phyloP scores from a whole-genome alignment of 345 rosid species.

The Zanthoxylum bungeanum region DNA sequence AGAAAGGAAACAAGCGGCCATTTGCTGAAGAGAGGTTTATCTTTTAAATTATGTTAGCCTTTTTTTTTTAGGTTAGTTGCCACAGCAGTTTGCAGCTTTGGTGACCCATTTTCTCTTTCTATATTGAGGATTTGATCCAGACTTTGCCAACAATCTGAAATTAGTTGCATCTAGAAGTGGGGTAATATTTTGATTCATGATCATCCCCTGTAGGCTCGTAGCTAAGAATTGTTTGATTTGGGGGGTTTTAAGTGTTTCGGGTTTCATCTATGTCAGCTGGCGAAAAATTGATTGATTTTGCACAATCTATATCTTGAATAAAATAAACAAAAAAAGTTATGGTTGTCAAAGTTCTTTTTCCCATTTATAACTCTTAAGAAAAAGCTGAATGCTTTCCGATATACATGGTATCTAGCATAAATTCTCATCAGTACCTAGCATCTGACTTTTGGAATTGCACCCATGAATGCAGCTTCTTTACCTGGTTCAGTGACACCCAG shows the following conservation, averaged over 20 bases:
- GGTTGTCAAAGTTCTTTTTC: neutral
- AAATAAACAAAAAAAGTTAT: neutral
- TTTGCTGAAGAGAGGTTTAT: constrained; percentile 67
- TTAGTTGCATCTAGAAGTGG: neutral
- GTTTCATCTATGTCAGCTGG: neutral
- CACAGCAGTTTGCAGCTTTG: neutral
- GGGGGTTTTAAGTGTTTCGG: neutral
- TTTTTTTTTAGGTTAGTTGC: too few relatives aligned
- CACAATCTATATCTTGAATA: neutral
- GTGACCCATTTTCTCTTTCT: neutral
- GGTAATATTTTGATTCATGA: neutral
- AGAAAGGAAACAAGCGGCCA: constrained; percentile 84
- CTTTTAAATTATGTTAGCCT: neutral
- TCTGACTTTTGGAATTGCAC: neutral
- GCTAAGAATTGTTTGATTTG: neutral
- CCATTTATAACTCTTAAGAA: neutral
- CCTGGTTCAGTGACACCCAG: constrained; percentile 68
- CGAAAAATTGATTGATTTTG: neutral
- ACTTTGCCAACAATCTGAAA: neutral
- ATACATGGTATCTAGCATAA: neutral
- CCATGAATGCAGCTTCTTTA: constrained; percentile 65
- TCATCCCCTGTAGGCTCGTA: neutral
- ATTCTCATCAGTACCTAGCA: neutral
- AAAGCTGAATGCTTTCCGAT: neutral
- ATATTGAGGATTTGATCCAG: neutral